phyloP scores from a whole-genome alignment of 352 stramenopile species.

The Pythium chondricola region DNA sequence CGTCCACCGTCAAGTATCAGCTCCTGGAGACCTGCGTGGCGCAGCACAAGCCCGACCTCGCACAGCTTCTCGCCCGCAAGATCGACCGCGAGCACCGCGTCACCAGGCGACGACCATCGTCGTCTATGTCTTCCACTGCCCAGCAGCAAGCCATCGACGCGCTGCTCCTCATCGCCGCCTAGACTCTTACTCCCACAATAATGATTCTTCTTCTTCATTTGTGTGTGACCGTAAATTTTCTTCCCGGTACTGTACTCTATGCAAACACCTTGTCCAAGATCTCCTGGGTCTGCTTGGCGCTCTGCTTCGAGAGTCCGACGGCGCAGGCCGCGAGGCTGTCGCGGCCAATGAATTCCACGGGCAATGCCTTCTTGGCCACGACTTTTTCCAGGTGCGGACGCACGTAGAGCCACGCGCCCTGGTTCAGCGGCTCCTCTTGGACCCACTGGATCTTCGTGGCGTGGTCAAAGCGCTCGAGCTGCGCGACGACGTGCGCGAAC shows the following conservation, averaged over 20 bases:
- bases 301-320: conserved; percentile 67
- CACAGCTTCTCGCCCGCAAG: conserved; percentile 20
- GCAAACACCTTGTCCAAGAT: conserved; percentile 65
- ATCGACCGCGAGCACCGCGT: conserved; percentile 18
- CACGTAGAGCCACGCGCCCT: conserved; percentile 68
- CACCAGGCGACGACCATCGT: too few relatives aligned
- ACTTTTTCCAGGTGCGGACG: conserved; percentile 72
- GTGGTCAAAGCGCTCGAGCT: conserved; percentile 53
- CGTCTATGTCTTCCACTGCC: too few relatives aligned
- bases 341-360: conserved; percentile 66
- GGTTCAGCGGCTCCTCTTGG: conserved; percentile 80
- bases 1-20: conserved; percentile 10
- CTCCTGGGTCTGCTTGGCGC: conserved; percentile 51
- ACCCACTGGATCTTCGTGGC: conserved; percentile 71
- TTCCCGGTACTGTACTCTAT: too few relatives aligned
- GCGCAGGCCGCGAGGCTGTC: conserved; percentile 65
- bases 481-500: conserved; percentile 51
- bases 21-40: conserved; percentile 23
- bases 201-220: neutral
- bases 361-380: conserved; percentile 39
- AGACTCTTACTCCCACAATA: too few relatives aligned
- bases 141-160: neutral
- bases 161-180: neutral
- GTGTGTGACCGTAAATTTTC: neutral
- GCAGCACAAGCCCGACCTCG: conserved; percentile 19